Evolutionary conservation across 345 rosid genomes (phyloP).

Genomic region (Ceriops zippeliana): DNA sequence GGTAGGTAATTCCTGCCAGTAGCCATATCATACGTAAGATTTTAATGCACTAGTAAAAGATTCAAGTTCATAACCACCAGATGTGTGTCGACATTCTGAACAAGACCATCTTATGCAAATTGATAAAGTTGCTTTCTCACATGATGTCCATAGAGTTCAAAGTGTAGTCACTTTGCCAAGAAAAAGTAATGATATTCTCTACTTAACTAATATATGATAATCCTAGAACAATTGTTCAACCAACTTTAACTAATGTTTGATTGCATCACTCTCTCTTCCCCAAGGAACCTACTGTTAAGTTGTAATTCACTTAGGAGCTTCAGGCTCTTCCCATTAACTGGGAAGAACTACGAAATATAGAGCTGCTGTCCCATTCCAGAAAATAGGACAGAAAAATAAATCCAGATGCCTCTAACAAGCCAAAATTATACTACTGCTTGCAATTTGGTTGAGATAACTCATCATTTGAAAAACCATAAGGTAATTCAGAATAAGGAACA

Average conservation of each 20-base stretch:
- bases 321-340: not conserved
- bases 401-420: not conserved
- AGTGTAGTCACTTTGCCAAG: not conserved
- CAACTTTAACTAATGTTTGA: not conserved
- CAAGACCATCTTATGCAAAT: too few relatives aligned
- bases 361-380: constrained; percentile 1
- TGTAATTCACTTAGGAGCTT: not conserved
- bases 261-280: not conserved
- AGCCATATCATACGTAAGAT: too few relatives aligned
- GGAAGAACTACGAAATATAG: constrained; percentile 3
- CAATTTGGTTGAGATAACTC: not conserved
- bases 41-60: not conserved
- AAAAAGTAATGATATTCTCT: constrained; percentile 1
- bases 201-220: not conserved
- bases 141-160: too few relatives aligned
- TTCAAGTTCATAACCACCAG: too few relatives aligned
- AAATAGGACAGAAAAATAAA: not conserved
- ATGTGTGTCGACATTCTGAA: too few relatives aligned
- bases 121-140: too few relatives aligned
- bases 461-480: not conserved
- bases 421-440: not conserved
- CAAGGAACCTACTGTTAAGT: not conserved
- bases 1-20: not conserved
- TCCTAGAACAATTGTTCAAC: not conserved
- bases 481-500: not conserved